Base-by-base conservation (phyloP, 2,329 filamentous ascomycete genomes). In the Exophiala viscosa region DNA sequence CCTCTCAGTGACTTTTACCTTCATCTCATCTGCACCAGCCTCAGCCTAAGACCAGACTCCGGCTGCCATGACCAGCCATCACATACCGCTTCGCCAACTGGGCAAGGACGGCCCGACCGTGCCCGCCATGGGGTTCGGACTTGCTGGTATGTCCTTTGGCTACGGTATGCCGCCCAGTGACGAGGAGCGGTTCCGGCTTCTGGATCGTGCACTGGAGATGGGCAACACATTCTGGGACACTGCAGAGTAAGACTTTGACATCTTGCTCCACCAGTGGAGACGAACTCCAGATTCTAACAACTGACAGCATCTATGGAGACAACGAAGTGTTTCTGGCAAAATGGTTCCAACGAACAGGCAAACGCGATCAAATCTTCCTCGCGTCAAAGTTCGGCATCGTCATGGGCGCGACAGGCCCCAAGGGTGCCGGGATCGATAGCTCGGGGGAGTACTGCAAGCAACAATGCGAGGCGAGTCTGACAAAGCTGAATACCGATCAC, bases 191-290 rank as follows among this genome's bases (percentile, higher is more conserved):
- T 64, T 78, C 9, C 65, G 64, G 0, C 41, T 79, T 0, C 68
- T 78, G 0, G 75, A 79, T 54, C 68, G 71, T 6, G 73, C 75
- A 3, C 65, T 71, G 11, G 69, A 75, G 36, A 56, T 70, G 3
- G 76, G 76, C 1, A 65, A 65, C 18, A 69, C 67, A 1, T 72
- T 73, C 49, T 76, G 74, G 73, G 73, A 76, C 51, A 71, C 67
- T 7, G 64, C 70, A 51, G 62, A 45, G 64, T 65, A 48, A 41
- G 45, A 28, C n/a, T 28, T 5, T 5, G 23, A 28, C 23, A 28
- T 7, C 5, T 7, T 5, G 8, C 23, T 48, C 20, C 2, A 11
- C 43, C 3, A 40, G 14, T 32, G 38, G 7, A 31, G 42, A 33
- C n/a, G n/a, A n/a, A 9, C 43, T 10, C 43, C 8, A 10, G n/a